Conservation (phyloP, 495 filamentous ascomycete species). For the Rhypophila decipiens region DNA sequence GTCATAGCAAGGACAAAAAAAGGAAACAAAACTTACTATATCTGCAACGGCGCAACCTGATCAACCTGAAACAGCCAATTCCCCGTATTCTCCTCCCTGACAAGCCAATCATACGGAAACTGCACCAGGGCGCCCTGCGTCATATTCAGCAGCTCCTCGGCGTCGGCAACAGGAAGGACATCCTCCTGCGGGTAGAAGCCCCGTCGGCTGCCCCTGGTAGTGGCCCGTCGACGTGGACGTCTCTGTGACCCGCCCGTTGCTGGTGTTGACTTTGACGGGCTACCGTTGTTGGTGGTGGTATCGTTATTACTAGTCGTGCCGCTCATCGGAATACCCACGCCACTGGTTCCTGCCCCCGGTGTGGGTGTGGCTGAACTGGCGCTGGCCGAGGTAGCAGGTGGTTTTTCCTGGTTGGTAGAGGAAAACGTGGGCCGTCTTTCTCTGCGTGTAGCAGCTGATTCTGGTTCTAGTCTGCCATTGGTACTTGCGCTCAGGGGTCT, state of each 20-base stretch:
- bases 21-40: slow-evolving; percentile 66
- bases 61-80: slow-evolving; percentile 98
- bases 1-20: no score
- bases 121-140: slow-evolving; percentile 84
- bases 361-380: no score
- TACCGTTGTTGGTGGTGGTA: slow-evolving; percentile 1
- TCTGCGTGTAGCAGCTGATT: not conserved
- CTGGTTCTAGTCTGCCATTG: not conserved
- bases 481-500: not conserved
- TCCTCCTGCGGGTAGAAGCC: slow-evolving; percentile 60
- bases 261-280: not conserved
- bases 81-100: slow-evolving; percentile 80
- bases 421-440: slow-evolving; percentile 1
- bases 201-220: slow-evolving; percentile 66
- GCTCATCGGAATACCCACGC: not conserved
- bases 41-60: slow-evolving; percentile 90
- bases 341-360: not conserved
- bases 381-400: not conserved
- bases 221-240: slow-evolving; percentile 57
- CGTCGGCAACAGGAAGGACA: slow-evolving; percentile 61
- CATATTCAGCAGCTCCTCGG: slow-evolving; percentile 73
- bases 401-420: not conserved
- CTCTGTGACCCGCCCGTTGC: slow-evolving; percentile 26
- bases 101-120: slow-evolving; percentile 94
- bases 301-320: slow-evolving; percentile 3